Conservation (phyloP, 1,284 basidiomycete species). For the Sphagnurus paluster region DNA sequence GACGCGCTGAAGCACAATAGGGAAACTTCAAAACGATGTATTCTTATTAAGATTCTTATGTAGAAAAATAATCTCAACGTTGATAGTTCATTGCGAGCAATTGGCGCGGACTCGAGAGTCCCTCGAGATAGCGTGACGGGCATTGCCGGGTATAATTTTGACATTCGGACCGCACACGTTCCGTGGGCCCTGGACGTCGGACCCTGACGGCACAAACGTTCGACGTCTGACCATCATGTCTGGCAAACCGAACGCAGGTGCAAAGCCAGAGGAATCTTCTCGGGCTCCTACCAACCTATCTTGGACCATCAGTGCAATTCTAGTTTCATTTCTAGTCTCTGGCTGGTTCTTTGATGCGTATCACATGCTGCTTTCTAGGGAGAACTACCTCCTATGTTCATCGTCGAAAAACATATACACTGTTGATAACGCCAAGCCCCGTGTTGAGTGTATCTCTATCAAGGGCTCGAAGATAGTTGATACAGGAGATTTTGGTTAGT, state of each 20-base stretch:
- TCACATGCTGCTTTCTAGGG: constrained; percentile 4
- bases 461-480: constrained; percentile 53
- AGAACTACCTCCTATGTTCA: constrained; percentile 51
- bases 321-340: constrained; percentile 8
- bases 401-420: constrained; percentile 49
- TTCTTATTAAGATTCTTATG: too few species aligned
- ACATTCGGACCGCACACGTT: not conserved
- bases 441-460: constrained; percentile 72
- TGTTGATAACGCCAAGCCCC: constrained; percentile 44
- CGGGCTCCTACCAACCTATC: not conserved
- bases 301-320: constrained; percentile 4
- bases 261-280: not conserved
- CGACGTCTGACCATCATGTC: constrained; percentile 17
- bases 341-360: constrained; percentile 15
- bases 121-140: too few species aligned
- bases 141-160: too few species aligned
- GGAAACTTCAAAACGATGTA: too few species aligned
- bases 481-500: constrained; percentile 56
- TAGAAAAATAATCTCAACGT: too few species aligned
- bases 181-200: too few species aligned
- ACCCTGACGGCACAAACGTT: too few species aligned
- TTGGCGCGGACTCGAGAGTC: too few species aligned
- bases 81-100: too few species aligned
- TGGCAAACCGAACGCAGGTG: constrained; percentile 8
- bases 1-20: too few species aligned